Evolutionary conservation across 345 rosid genomes (phyloP).

Genomic region (Ceriops zippeliana): DNA sequence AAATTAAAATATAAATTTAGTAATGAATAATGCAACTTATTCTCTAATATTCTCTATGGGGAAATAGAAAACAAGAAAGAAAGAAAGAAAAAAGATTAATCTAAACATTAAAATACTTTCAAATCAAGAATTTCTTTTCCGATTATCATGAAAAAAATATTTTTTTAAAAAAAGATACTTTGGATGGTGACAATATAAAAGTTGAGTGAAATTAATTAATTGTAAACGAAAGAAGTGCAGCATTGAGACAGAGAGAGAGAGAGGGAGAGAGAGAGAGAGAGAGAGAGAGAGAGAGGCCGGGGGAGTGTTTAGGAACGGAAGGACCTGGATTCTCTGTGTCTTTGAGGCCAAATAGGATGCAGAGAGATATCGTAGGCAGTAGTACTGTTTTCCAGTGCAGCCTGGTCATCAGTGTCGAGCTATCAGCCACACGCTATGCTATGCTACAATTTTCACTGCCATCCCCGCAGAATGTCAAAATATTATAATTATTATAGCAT

Average conservation of each 20-base stretch:
- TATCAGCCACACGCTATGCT: neutral
- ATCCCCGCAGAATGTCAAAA: slow-evolving; percentile 33
- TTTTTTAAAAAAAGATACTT: too few species aligned
- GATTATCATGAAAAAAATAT: too few species aligned
- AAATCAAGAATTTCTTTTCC: too few species aligned
- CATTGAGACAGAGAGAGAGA: neutral
- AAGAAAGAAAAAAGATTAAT: too few species aligned
- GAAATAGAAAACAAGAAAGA: too few species aligned
- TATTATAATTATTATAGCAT: slow-evolving; percentile 39
- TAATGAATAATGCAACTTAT: too few species aligned
- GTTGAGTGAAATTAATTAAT: too few species aligned
- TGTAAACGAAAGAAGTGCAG: neutral
- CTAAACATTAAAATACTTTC: too few species aligned
- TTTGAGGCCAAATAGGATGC: neutral
- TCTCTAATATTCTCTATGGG: too few species aligned
- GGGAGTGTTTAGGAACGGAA: too few species aligned
- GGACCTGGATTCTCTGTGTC: neutral
- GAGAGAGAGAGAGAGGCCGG: neutral
- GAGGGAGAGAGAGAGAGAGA: neutral
- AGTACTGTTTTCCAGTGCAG: neutral
- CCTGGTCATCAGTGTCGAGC: neutral
- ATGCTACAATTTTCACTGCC: neutral
- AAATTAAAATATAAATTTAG: too few species aligned
- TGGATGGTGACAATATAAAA: too few species aligned
- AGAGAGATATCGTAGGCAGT: neutral